These are phyloP conservation scores for Fonsecaea nubica DNA, from an alignment of 2,329 filamentous ascomycete species.

Conservation along the genomic window DNA sequence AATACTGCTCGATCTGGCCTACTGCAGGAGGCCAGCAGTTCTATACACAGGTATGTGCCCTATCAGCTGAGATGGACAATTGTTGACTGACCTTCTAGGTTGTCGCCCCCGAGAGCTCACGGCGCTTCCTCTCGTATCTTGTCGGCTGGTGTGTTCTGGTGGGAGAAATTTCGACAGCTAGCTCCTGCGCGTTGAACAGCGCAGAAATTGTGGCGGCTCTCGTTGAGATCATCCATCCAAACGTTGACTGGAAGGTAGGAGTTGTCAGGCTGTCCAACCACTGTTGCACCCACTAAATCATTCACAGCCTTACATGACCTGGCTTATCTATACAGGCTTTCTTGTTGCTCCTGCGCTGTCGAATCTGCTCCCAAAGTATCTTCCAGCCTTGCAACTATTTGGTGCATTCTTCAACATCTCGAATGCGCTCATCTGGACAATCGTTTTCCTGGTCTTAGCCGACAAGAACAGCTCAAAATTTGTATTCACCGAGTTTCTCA, in stretches of 20 bases:
- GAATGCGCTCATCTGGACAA: constrained; percentile 34
- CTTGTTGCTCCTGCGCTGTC: constrained; percentile 33
- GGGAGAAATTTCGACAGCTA: constrained; percentile 35
- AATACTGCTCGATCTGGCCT: constrained; percentile 35
- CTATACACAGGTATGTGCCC: constrained; percentile 29
- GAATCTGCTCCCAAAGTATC: constrained; percentile 33
- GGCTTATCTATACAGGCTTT: constrained; percentile 36
- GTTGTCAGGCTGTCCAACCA: neutral
- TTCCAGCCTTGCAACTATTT: constrained; percentile 34
- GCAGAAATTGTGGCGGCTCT: constrained; percentile 35
- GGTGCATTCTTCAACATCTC: constrained; percentile 35
- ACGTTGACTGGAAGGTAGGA: constrained; percentile 33
- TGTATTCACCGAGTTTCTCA: constrained; percentile 64
- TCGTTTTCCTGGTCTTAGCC: constrained; percentile 36
- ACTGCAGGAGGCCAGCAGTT: constrained; percentile 37
- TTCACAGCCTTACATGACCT: constrained; percentile 34
- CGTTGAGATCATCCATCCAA: constrained; percentile 33
- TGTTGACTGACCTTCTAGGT: constrained; percentile 13
- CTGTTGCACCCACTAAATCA: constrained; percentile 11
- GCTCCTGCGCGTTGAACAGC: constrained; percentile 36
- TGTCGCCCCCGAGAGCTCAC: constrained; percentile 30
- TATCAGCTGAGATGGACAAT: neutral
- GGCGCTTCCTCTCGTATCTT: constrained; percentile 33
- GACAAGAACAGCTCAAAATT: constrained; percentile 46
- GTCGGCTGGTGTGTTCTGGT: constrained; percentile 37